Conservation (phyloP, 164 flowering plant genomes). For the Malania oleifera region DNA sequence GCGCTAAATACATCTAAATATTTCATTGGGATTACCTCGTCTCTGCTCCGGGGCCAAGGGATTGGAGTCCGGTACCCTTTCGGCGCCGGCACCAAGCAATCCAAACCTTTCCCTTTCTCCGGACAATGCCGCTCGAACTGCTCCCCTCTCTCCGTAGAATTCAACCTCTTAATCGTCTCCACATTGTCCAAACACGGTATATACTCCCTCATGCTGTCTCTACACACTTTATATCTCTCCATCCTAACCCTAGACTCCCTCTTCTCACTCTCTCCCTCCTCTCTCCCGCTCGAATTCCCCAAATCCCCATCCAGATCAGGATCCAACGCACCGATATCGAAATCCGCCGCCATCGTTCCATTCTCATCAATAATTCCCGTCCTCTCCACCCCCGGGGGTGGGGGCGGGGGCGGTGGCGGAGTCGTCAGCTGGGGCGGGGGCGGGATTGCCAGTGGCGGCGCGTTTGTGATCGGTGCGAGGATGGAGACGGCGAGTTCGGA, state of each 20-base stretch:
- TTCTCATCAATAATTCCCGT: slow-evolving; percentile 44
- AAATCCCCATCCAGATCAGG: slow-evolving; percentile 5
- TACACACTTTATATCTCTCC: slow-evolving; percentile 25
- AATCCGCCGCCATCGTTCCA: slow-evolving; percentile 43
- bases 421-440: background rate
- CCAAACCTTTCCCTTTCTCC: slow-evolving; percentile 24
- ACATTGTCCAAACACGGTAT: slow-evolving; percentile 60
- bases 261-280: background rate
- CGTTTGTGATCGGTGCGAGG: slow-evolving; percentile 1
- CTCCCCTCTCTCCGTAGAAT: slow-evolving; percentile 29
- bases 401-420: slow-evolving; percentile 11
- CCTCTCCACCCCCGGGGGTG: slow-evolving; percentile 20
- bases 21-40: slow-evolving; percentile 32
- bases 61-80: slow-evolving; percentile 35
- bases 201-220: slow-evolving; percentile 30
- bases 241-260: slow-evolving; percentile 10
- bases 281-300: slow-evolving; percentile 1
- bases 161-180: slow-evolving; percentile 26
- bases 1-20: background rate
- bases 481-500: background rate
- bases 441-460: background rate
- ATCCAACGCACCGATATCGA: slow-evolving; percentile 31
- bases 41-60: slow-evolving; percentile 58
- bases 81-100: slow-evolving; percentile 54
- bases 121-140: slow-evolving; percentile 57